These are phyloP conservation scores for Naganishia vishniacii DNA, from an alignment of 768 basidiomycete species.

Conservation along the genomic window DNA sequence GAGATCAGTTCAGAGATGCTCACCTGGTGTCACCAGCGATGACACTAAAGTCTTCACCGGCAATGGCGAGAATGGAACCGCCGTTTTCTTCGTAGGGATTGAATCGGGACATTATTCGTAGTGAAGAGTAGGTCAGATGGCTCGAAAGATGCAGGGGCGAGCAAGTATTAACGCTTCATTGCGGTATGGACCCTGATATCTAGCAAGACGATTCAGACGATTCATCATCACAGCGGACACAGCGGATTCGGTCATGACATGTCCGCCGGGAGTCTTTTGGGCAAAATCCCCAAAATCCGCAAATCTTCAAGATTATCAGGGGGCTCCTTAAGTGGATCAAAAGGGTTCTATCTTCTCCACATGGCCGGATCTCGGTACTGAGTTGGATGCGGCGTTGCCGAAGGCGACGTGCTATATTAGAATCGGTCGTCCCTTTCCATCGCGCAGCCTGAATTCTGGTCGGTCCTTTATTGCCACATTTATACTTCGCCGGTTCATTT, in stretches of 20 bases:
- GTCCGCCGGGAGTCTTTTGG: too few relatives aligned
- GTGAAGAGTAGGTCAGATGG: not conserved
- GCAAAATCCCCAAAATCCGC: too few relatives aligned
- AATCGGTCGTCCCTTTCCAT: too few relatives aligned
- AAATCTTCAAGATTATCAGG: too few relatives aligned
- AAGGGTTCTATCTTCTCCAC: too few relatives aligned
- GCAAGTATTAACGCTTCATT: not conserved
- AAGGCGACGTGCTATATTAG: too few relatives aligned
- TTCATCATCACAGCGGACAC: not conserved
- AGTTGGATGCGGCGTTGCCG: not conserved
- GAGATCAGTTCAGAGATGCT: too few relatives aligned
- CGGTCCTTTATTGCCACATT: too few relatives aligned
- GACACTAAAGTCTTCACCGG: conserved; percentile 85
- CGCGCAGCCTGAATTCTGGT: too few relatives aligned
- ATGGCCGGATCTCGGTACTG: not conserved
- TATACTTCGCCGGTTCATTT: too few relatives aligned
- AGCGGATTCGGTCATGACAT: too few relatives aligned
- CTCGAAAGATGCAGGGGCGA: not conserved
- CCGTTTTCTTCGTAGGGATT: conserved; percentile 66
- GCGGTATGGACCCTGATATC: not conserved
- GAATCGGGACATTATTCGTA: conserved; percentile 18
- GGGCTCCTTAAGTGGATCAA: too few relatives aligned
- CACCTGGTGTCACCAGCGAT: conserved; percentile 87
- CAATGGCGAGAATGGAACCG: conserved; percentile 85
- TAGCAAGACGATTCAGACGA: not conserved